A percentile compares a stretch with the other conserved stretches of the same genome.
These are phyloP conservation scores for Alternaria brassicicola DNA, from an alignment of 2,329 filamentous ascomycete species.

Conservation along the genomic window DNA sequence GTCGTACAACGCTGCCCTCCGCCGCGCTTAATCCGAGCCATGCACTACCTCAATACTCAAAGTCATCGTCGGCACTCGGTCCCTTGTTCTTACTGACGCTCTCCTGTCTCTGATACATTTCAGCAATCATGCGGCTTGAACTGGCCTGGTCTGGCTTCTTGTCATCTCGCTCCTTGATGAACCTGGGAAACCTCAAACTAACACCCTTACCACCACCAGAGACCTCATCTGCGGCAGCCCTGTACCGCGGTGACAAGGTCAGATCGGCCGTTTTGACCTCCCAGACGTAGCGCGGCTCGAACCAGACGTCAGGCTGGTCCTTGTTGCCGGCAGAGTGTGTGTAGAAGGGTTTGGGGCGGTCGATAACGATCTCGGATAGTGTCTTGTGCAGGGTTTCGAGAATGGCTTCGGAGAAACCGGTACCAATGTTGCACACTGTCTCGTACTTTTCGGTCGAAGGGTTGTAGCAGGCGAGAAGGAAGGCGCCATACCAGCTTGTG, in stretches of 20 bases:
- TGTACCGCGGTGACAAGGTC: conserved; percentile 89
- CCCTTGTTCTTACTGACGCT: conserved; percentile 85
- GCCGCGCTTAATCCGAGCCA: neutral
- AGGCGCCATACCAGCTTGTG: conserved; percentile 93
- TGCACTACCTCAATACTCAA: conserved; percentile 74
- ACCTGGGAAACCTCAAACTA: conserved; percentile 87
- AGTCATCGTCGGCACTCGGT: conserved; percentile 90
- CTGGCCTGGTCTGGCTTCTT: conserved; percentile 95
- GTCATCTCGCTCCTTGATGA: conserved; percentile 89
- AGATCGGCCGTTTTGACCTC: conserved; percentile 97
- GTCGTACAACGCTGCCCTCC: neutral
- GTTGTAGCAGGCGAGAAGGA: conserved; percentile 94
- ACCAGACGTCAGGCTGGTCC: conserved; percentile 98
- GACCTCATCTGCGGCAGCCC: conserved; percentile 84
- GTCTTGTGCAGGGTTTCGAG: conserved; percentile 84
- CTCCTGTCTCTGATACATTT: conserved; percentile 97
- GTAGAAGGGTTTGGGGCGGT: conserved; percentile 93
- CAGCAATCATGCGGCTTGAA: conserved; percentile 80
- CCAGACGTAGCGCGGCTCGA: conserved; percentile 94
- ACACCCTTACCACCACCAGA: conserved; percentile 76
- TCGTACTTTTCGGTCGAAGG: conserved; percentile 80
- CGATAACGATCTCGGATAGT: conserved; percentile 79
- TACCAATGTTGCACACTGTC: conserved; percentile 97
- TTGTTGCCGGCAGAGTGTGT: conserved; percentile 81
- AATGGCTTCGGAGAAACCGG: conserved; percentile 91